phyloP scores from a whole-genome alignment of 2,329 filamentous ascomycete species.

The Pezicula radicicola region DNA sequence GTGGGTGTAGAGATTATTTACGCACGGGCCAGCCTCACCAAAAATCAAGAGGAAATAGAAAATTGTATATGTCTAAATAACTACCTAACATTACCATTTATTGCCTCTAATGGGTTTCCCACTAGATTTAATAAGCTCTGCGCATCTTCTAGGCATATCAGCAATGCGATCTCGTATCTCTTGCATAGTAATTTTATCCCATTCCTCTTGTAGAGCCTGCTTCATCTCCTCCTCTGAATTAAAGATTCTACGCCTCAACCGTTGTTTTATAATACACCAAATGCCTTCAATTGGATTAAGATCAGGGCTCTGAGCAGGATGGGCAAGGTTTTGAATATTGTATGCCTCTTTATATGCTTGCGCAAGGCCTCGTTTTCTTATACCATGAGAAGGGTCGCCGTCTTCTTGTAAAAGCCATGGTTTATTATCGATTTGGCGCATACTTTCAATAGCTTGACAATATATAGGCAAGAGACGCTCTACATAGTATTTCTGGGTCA shows the following conservation, averaged over 20 bases:
- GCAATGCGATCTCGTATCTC: no score
- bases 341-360: conserved; percentile 5
- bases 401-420: conserved; percentile 11
- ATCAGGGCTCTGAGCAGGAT: conserved; percentile 9
- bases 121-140: no score
- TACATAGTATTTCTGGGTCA: conserved; percentile 13
- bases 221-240: conserved; percentile 12
- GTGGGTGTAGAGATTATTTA: no score
- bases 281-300: conserved; percentile 9
- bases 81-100: no score
- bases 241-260: conserved; percentile 7
- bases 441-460: conserved; percentile 1
- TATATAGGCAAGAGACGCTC: conserved; percentile 9
- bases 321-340: not conserved
- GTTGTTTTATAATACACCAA: conserved; percentile 12
- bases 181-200: conserved; percentile 6
- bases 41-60: no score
- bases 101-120: no score
- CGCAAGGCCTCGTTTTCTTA: conserved; percentile 6
- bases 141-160: no score
- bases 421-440: conserved; percentile 7
- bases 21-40: no score
- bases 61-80: no score
- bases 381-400: conserved; percentile 8
- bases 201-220: conserved; percentile 8